These are phyloP conservation scores for Neonectria sp. DNA, from an alignment of 2,329 filamentous ascomycete genomes.

Conservation along the genomic window DNA sequence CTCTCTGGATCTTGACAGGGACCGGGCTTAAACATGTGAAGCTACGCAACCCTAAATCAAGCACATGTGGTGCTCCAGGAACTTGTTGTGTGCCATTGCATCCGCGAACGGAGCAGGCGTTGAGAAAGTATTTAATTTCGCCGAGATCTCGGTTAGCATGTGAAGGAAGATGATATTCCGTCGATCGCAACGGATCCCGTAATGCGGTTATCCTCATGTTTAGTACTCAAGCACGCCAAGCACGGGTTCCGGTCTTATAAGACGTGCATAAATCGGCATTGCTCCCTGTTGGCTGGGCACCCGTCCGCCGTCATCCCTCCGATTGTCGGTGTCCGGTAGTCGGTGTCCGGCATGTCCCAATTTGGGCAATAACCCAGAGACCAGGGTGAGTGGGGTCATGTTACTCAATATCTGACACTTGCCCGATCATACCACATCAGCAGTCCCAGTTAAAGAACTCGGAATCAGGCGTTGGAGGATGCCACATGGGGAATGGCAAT, in stretches of 20 bases:
- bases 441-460: background rate
- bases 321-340: background rate
- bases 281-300: background rate
- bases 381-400: background rate
- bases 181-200: background rate
- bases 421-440: background rate
- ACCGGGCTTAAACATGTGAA: background rate
- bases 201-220: background rate
- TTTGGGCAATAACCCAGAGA: background rate
- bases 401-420: constrained; percentile 1
- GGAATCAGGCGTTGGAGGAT: background rate
- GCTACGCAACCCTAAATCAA: background rate
- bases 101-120: too few species aligned
- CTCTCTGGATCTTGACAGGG: background rate
- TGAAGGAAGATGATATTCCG: too few species aligned
- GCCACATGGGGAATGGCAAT: background rate
- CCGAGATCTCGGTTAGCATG: too few species aligned
- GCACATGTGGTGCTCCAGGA: background rate
- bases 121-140: too few species aligned
- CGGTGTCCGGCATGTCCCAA: background rate
- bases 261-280: too few species aligned
- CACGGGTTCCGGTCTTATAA: too few species aligned
- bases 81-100: too few species aligned
- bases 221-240: too few species aligned
- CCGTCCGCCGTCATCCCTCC: background rate